A percentile compares a stretch with the other conserved stretches of the same genome.
phyloP scores from a whole-genome alignment of 2,329 filamentous ascomycete species.

The Coniochaeta pulveracea region DNA sequence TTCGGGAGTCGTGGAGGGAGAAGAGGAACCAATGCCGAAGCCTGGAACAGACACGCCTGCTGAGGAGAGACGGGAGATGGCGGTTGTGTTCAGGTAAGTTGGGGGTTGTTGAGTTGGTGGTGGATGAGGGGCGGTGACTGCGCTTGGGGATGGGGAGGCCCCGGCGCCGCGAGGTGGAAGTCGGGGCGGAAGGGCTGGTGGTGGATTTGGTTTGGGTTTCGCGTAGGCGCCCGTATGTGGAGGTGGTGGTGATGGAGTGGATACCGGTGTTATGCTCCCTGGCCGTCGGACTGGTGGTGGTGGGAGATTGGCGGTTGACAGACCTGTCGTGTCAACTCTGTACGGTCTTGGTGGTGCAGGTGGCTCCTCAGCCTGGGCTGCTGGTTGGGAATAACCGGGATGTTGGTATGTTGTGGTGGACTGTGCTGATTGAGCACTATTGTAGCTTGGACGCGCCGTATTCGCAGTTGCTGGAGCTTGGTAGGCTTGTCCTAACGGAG shows the following conservation, averaged over 20 bases:
- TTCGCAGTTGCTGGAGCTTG: conserved; percentile 20
- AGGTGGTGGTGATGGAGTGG: conserved; percentile 4
- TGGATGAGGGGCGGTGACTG: conserved; percentile 28
- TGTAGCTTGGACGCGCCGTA: conserved; percentile 16
- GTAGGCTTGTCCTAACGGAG: conserved; percentile 10
- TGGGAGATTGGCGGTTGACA: conserved; percentile 58
- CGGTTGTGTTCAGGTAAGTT: conserved; percentile 37
- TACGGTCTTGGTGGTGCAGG: conserved; percentile 52
- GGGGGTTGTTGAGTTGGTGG: conserved; percentile 13
- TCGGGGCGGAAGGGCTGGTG: conserved; percentile 52
- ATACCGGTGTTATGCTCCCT: conserved; percentile 14
- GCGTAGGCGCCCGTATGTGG: too few species aligned
- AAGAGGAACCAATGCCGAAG: conserved; percentile 53
- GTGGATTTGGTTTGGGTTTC: conserved; percentile 15
- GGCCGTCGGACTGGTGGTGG: conserved; percentile 52
- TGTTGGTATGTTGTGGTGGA: too few species aligned
- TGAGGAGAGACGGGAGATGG: conserved; percentile 54
- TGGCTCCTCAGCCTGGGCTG: conserved; percentile 19
- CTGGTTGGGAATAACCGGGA: conserved; percentile 11
- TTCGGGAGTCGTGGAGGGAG: neutral
- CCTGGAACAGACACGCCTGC: conserved; percentile 71
- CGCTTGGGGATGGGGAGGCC: conserved; percentile 25
- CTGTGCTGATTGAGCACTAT: neutral
- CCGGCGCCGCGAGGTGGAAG: conserved; percentile 48
- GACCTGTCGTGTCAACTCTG: conserved; percentile 56